phyloP scores from a whole-genome alignment of 805 yeast species.

The Wickerhamomyces chaumierensis region DNA sequence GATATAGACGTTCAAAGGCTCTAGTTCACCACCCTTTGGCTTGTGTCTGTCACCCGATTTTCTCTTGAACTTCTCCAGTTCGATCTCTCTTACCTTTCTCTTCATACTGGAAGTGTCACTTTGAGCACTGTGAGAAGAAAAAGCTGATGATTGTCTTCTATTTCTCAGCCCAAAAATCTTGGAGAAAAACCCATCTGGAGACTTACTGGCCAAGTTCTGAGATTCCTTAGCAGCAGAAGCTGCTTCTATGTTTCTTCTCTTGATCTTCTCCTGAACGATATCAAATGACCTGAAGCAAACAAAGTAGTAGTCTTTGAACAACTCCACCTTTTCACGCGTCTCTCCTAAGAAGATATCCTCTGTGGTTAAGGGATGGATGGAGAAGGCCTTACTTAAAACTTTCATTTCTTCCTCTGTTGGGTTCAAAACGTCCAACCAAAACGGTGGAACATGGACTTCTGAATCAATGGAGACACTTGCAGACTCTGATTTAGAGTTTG shows the following conservation, averaged over 20 bases:
- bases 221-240: not conserved
- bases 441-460: constrained; percentile 42
- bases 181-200: constrained; percentile 3
- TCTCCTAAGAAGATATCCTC: constrained; percentile 92
- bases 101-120: constrained; percentile 17
- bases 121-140: constrained; percentile 5
- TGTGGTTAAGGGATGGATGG: constrained; percentile 91
- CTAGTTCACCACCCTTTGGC: constrained; percentile 46
- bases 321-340: constrained; percentile 88
- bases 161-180: constrained; percentile 5
- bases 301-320: constrained; percentile 82
- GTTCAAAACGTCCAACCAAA: constrained; percentile 87
- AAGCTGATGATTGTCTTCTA: constrained; percentile 9
- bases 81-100: constrained; percentile 21
- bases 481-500: not conserved
- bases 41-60: constrained; percentile 34
- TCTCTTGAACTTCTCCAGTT: constrained; percentile 26
- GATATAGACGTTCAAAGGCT: constrained; percentile 86
- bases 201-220: constrained; percentile 1
- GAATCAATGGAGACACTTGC: not conserved
- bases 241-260: constrained; percentile 24
- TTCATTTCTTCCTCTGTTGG: constrained; percentile 98
- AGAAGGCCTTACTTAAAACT: constrained; percentile 78
- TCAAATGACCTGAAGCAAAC: constrained; percentile 83
- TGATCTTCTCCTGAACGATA: constrained; percentile 61